A percentile compares a stretch with the other conserved stretches of the same genome.
Evolutionary conservation across 2,329 filamentous ascomycete genomes (phyloP).

Genomic region (Phialocephala subalpina): DNA sequence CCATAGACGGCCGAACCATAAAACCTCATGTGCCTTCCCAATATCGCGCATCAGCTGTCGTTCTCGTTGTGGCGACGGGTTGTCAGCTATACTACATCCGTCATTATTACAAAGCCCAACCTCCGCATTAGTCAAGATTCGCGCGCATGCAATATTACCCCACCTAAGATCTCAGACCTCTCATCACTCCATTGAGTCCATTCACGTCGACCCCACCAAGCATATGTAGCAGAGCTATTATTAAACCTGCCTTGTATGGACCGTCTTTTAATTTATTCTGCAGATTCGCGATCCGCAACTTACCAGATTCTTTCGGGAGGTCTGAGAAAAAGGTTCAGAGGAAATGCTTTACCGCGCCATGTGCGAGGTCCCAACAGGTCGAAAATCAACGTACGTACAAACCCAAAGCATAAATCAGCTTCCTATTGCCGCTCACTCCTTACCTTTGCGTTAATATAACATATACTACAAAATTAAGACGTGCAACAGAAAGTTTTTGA

Average conservation of each 20-base stretch:
- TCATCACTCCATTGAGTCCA: neutral
- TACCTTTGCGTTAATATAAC: neutral
- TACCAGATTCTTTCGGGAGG: neutral
- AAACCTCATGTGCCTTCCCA: neutral
- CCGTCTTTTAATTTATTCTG: conserved; percentile 6
- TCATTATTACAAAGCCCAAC: conserved; percentile 11
- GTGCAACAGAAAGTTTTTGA: neutral
- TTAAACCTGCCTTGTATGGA: neutral
- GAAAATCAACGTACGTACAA: neutral
- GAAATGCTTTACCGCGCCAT: neutral
- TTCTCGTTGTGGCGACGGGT: neutral
- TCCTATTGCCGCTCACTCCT: neutral
- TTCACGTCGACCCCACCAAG: neutral
- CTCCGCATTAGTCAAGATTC: conserved; percentile 8
- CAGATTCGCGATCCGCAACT: conserved; percentile 11
- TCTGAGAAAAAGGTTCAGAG: neutral
- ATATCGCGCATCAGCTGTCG: conserved; percentile 9
- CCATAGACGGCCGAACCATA: neutral
- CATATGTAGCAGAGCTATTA: neutral
- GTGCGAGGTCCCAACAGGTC: neutral
- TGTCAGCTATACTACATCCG: neutral
- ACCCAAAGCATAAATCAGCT: conserved; percentile 1
- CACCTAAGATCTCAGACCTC: conserved; percentile 8
- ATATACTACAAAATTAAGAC: conserved; percentile 8
- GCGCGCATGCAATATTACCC: conserved; percentile 11